Conservation (phyloP, 306 rosid species). For the Lathyrus aphaca region DNA sequence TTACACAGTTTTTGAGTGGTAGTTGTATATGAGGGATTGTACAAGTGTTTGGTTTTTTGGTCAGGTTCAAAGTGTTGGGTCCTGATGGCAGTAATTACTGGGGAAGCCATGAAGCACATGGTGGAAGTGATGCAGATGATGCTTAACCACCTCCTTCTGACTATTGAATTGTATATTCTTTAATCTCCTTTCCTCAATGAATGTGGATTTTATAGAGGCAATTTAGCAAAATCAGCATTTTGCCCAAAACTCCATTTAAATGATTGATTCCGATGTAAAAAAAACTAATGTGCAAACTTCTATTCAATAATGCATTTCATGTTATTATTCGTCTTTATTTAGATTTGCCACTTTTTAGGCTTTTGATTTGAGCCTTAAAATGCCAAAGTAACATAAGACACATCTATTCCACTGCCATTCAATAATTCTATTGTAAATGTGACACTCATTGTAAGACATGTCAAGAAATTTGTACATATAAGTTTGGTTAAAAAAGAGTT, state of each 20-base stretch:
- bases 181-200: constrained; percentile 35
- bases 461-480: neutral
- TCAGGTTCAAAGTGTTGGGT: constrained; percentile 80
- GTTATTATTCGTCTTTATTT: constrained; percentile 21
- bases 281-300: constrained; percentile 37
- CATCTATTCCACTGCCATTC: neutral
- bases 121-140: constrained; percentile 96
- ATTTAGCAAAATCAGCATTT: constrained; percentile 47
- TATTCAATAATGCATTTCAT: constrained; percentile 20
- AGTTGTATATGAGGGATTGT: constrained; percentile 22
- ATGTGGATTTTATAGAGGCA: constrained; percentile 44
- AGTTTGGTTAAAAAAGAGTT: neutral
- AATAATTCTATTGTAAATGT: neutral
- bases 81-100: constrained; percentile 88
- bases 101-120: constrained; percentile 72
- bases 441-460: neutral
- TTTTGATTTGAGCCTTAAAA: no score
- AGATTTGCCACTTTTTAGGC: neutral
- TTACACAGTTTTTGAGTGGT: neutral
- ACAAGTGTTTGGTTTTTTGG: constrained; percentile 46
- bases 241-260: constrained; percentile 35
- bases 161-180: constrained; percentile 77
- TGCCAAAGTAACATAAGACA: no score
- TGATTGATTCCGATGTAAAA: constrained; percentile 48
- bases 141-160: constrained; percentile 46